Base-by-base conservation (phyloP, 176 grass and related monocot species). In the maize (Zea mays) region DNA sequence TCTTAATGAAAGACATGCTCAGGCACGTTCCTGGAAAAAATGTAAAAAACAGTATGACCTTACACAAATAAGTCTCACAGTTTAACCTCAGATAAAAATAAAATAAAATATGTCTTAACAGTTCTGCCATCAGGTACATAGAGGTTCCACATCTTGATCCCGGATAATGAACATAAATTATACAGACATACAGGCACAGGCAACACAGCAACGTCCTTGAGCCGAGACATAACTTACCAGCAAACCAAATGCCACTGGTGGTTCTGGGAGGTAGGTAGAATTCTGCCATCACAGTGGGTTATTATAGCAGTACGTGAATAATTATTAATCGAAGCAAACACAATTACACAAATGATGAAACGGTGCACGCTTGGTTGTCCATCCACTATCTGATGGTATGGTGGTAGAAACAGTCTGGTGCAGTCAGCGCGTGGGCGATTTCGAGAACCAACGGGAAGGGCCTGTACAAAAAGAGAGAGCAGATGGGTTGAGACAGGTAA, bases 271-370 rank as follows among this genome's bases (percentile, higher is more conserved):
- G 46, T 45, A 3, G 61, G 48, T 45, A 3, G 61, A 48, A 52
- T 75, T 39, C 54, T 40, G 47, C 33, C 63, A 50, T 40, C 61
- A 85, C 55, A n/a, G 37, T 73, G 50, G 41, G 81, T 76, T 87
- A 81, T 76, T 88, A 62, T 4, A 80, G 73, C 76, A 15, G 17
- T 41, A 3, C 10, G 57, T 4, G 35, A 67, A 54, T 21, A 55
- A 67, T 55, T 3, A 2, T 17, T 34, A 4, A 49, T 80, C 54
- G 79, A 59, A 11, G 19, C 56, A 75, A 75, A 71, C 1, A 42
- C 17, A 80, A 71, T 36, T 47, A 71, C 1, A 42, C 17, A 80
- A 71, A 42, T 47, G 71, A 16, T 1, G 64, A 76, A 80, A 80
- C 44, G 38, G 45, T 62, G 79, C 63, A 70, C 55, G 27, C 81